Conservation (phyloP, 768 basidiomycete species). For the Butyriboletus loyo region DNA sequence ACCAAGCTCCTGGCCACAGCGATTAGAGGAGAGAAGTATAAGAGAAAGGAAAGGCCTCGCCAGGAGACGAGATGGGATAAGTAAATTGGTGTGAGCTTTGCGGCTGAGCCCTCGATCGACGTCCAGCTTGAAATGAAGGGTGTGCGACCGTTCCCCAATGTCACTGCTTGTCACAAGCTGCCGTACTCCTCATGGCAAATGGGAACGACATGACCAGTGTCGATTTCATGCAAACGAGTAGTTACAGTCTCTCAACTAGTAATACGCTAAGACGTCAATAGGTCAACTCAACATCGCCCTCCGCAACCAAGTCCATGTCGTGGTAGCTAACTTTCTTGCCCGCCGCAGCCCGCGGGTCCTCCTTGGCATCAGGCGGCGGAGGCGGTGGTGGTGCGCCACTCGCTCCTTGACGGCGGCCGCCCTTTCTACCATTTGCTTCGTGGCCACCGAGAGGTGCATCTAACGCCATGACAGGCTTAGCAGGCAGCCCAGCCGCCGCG, state of each 20-base stretch:
- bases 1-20: constrained; percentile 14
- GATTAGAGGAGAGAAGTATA: constrained; percentile 8
- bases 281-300: constrained; percentile 64
- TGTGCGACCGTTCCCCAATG: constrained; percentile 11
- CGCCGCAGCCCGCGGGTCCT: constrained; percentile 88
- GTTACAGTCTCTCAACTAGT: constrained; percentile 25
- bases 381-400: constrained; percentile 62
- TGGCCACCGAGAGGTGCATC: constrained; percentile 47
- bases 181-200: constrained; percentile 27
- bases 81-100: constrained; percentile 14
- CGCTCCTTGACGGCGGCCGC: constrained; percentile 37
- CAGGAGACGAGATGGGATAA: constrained; percentile 23
- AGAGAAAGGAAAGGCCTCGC: constrained; percentile 21
- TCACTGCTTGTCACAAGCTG: constrained; percentile 29
- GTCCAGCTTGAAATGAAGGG: constrained; percentile 24
- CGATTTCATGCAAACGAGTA: constrained; percentile 30
- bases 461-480: constrained; percentile 66
- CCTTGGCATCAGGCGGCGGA: constrained; percentile 84
- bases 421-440: constrained; percentile 32
- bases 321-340: constrained; percentile 91
- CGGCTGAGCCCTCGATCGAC: constrained; percentile 28
- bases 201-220: constrained; percentile 17
- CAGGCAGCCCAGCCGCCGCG: constrained; percentile 70
- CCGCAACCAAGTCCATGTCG: constrained; percentile 92
- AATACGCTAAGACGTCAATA: constrained; percentile 33